These are phyloP conservation scores for Syzygium oleosum DNA, from an alignment of 345 rosid genomes.

Conservation along the genomic window DNA sequence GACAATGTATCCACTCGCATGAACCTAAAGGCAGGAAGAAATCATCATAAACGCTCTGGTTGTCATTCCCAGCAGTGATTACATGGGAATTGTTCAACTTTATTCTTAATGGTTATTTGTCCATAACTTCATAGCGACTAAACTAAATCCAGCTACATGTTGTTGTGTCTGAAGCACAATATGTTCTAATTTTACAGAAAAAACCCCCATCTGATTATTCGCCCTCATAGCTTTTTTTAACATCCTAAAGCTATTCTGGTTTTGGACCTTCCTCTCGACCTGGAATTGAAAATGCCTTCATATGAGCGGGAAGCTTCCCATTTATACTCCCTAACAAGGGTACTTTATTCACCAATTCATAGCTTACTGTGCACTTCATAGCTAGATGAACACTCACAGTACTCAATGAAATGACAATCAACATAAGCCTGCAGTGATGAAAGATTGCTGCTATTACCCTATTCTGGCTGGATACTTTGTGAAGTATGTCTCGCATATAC, in stretches of 20 bases:
- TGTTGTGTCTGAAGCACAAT: neutral
- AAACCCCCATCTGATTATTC: neutral
- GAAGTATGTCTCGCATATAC: conserved; percentile 94
- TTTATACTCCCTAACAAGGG: neutral
- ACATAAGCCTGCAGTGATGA: neutral
- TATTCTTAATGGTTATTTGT: neutral
- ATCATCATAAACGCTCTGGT: neutral
- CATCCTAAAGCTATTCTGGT: neutral
- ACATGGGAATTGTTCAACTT: neutral
- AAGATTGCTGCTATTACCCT: conserved; percentile 37
- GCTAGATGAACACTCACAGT: neutral
- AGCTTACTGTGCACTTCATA: neutral
- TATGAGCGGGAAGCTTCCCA: neutral
- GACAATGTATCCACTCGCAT: conserved; percentile 76
- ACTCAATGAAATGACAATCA: neutral
- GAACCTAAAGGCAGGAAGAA: conserved; percentile 35
- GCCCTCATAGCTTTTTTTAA: neutral
- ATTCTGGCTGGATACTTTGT: conserved; percentile 71
- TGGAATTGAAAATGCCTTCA: neutral
- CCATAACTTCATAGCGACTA: neutral
- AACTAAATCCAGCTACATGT: neutral
- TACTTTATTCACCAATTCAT: neutral
- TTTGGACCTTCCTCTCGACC: neutral
- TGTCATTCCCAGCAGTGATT: neutral
- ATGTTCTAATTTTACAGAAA: neutral